These are phyloP conservation scores for Ricinus communis DNA, from an alignment of 345 rosid genomes.

Conservation along the genomic window DNA sequence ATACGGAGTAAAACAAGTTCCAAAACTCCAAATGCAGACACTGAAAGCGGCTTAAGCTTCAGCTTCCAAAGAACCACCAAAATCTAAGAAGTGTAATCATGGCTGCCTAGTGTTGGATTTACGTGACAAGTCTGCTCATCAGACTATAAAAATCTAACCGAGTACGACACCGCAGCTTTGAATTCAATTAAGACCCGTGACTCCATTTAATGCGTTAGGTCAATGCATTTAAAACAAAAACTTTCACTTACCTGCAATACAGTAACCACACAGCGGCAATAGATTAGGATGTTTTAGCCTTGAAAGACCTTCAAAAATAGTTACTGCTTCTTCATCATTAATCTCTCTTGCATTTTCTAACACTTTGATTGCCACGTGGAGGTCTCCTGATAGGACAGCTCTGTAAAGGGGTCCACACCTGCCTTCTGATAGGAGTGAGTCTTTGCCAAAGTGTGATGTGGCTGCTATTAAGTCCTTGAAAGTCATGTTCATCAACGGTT, in stretches of 20 bases:
- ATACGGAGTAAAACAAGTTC: slow-evolving; percentile 3
- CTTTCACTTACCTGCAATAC: slow-evolving; percentile 70
- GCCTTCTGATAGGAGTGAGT: slow-evolving; percentile 77
- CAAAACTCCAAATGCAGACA: neutral
- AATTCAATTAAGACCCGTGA: slow-evolving; percentile 38
- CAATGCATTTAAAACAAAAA: neutral
- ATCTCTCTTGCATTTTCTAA: slow-evolving; percentile 67
- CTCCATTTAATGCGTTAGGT: slow-evolving; percentile 26
- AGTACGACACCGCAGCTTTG: slow-evolving; percentile 27
- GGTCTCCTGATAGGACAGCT: slow-evolving; percentile 79
- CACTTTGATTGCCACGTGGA: slow-evolving; percentile 92
- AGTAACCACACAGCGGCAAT: slow-evolving; percentile 80
- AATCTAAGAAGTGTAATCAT: slow-evolving; percentile 18
- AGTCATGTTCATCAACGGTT: slow-evolving; percentile 84
- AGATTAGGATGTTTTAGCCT: slow-evolving; percentile 86
- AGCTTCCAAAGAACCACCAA: slow-evolving; percentile 10
- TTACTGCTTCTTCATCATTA: slow-evolving; percentile 47
- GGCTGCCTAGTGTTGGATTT: slow-evolving; percentile 10
- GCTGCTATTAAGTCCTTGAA: slow-evolving; percentile 95
- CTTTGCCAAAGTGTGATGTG: slow-evolving; percentile 87
- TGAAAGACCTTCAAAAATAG: slow-evolving; percentile 58
- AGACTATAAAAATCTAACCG: neutral
- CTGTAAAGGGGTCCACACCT: slow-evolving; percentile 78
- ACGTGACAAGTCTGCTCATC: neutral
- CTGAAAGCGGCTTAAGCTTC: no score